Base-by-base conservation (phyloP, 495 filamentous ascomycete species). In the Aspergillus leporis region DNA sequence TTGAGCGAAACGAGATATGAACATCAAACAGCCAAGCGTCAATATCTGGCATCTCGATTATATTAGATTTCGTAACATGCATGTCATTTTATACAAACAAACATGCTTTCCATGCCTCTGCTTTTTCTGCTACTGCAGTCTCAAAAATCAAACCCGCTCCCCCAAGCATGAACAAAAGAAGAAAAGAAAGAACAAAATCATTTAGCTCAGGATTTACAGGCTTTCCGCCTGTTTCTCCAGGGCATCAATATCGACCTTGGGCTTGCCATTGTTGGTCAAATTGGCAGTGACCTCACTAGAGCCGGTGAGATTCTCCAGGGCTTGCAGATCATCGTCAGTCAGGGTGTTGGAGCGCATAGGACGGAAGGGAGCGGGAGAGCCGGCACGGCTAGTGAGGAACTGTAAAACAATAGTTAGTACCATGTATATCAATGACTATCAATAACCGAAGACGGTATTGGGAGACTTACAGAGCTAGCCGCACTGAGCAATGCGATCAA, bases 401-500 rank as follows among this genome's bases (percentile, higher is more conserved):
- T 79, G 52, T 14, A 53, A 21, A 9, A 19, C 19, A 16, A 14
- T 10, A 45, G 61, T 68, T 62, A 68, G 65, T 59, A 54, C 14
- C 16, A 28, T 28, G 8, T 25, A 23, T 51, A n/a, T 1, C 13
- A 13, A 53, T 21, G 38, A 5, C 38, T n/a, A 14, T 41, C 2
- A 3, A 2, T 0, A 3, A 3, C 25, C 3, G 18, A 25, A 12
- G 6, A 8, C 32, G 34, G 18, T 12, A 25, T 23, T 16, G 43
- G 40, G 38, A 47, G 50, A 82, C 90, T 84, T 83, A 94, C 93
- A 64, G 89, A 94, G 77, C 85, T 90, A 32, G 94, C 94, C 32
- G 94, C 94, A 55, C 85, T 87, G 66, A 98, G 78, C 47, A 98
- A 80, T 41, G 94, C 93, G 70, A 93, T 90, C 69, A 98, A 81